These are phyloP conservation scores for Xylaria sp. DNA, from an alignment of 2,329 filamentous ascomycete species.

Conservation along the genomic window DNA sequence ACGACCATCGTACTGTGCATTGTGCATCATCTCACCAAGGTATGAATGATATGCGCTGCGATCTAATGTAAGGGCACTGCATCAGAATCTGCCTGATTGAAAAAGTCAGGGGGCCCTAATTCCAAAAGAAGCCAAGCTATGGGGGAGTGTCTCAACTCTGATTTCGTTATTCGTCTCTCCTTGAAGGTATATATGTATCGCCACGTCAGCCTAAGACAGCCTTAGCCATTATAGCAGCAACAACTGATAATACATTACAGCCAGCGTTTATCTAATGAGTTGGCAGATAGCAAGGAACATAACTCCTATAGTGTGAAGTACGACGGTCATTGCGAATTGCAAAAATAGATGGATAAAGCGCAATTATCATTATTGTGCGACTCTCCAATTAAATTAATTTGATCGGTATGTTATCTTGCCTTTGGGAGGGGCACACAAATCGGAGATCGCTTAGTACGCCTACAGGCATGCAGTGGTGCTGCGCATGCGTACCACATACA, in stretches of 20 bases:
- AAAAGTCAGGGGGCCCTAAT: not conserved
- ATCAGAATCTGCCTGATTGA: slow-evolving; percentile 11
- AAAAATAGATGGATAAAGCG: slow-evolving; percentile 3
- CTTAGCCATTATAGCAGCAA: slow-evolving; percentile 24
- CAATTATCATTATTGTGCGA: slow-evolving; percentile 1
- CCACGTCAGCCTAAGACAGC: slow-evolving; percentile 36
- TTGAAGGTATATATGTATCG: slow-evolving; percentile 14
- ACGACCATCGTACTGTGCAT: slow-evolving; percentile 5
- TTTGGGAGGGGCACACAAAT: slow-evolving; percentile 16
- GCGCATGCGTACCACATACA: slow-evolving; percentile 17
- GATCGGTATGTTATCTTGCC: slow-evolving; percentile 16
- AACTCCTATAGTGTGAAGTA: slow-evolving; percentile 11
- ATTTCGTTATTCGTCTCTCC: slow-evolving; percentile 16
- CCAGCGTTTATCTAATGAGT: not conserved
- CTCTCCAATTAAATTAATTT: slow-evolving; percentile 27
- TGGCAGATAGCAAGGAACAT: slow-evolving; percentile 15
- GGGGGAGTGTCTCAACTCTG: slow-evolving; percentile 2
- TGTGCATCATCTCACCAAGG: slow-evolving; percentile 26
- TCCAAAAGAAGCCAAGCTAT: slow-evolving; percentile 10
- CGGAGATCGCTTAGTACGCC: slow-evolving; percentile 19
- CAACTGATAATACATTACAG: not conserved
- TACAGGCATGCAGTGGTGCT: slow-evolving; percentile 24
- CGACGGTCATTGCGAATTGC: not conserved
- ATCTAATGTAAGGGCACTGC: slow-evolving; percentile 32
- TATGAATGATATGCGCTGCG: slow-evolving; percentile 23